Conservation (phyloP, 495 filamentous ascomycete genomes). For the Tuber borchii region DNA sequence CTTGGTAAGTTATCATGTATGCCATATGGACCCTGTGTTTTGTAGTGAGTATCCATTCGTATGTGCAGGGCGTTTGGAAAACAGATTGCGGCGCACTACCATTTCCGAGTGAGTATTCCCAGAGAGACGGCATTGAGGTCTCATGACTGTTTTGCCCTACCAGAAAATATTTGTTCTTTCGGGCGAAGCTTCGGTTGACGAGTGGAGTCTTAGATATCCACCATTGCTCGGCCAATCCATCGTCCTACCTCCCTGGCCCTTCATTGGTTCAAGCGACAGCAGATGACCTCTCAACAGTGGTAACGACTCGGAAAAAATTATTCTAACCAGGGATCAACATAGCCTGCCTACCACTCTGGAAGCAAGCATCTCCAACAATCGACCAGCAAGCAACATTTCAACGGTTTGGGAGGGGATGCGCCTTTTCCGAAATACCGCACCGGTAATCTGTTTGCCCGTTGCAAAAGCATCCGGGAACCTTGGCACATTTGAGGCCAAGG, state of each 20-base stretch:
- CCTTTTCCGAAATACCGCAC: background rate
- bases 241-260: background rate
- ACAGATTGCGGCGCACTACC: background rate
- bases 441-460: background rate
- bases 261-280: background rate
- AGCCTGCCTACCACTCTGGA: background rate
- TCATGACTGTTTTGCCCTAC: background rate
- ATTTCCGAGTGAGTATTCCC: background rate
- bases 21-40: background rate
- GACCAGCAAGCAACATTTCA: background rate
- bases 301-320: background rate
- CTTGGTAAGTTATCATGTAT: background rate
- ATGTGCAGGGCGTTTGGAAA: background rate
- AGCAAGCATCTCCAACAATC: background rate
- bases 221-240: background rate
- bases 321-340: background rate
- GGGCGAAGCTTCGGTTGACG: background rate
- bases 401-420: background rate
- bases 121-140: background rate
- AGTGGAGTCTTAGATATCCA: background rate
- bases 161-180: background rate
- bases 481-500: background rate
- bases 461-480: background rate
- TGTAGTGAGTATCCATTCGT: background rate
- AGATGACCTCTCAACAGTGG: background rate